Evolutionary conservation across 306 rosid genomes (phyloP).

Genomic region (Medicago arabica): DNA sequence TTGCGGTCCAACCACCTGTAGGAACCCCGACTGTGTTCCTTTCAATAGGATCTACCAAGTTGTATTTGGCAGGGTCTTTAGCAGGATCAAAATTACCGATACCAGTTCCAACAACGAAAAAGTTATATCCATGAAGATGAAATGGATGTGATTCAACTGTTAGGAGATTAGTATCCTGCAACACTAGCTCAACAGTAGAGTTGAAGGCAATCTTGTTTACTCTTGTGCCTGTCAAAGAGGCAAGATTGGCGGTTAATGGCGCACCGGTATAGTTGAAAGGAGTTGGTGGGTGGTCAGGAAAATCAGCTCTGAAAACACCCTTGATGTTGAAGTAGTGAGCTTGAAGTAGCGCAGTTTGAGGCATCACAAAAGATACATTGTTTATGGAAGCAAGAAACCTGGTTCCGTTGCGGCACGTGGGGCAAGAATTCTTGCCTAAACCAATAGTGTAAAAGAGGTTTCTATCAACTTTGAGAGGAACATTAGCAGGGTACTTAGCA

Average conservation of each 20-base stretch:
- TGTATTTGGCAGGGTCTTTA: constrained; percentile 45
- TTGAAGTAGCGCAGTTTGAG: constrained; percentile 74
- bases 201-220: constrained; percentile 68
- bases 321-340: constrained; percentile 72
- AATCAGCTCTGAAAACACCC: constrained; percentile 75
- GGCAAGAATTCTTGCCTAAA: constrained; percentile 66
- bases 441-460: constrained; percentile 74
- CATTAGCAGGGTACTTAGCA: constrained; percentile 68
- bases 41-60: constrained; percentile 80
- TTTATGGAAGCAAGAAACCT: constrained; percentile 73
- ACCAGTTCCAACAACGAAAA: constrained; percentile 73
- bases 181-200: constrained; percentile 72
- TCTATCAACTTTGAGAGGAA: constrained; percentile 75
- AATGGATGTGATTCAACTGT: constrained; percentile 81
- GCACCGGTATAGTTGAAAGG: constrained; percentile 75
- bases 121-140: constrained; percentile 64
- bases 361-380: constrained; percentile 81
- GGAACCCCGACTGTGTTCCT: constrained; percentile 87
- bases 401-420: constrained; percentile 70
- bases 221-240: constrained; percentile 64
- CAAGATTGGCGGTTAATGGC: constrained; percentile 66
- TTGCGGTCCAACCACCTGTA: constrained; percentile 82
- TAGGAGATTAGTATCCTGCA: constrained; percentile 76
- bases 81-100: constrained; percentile 72
- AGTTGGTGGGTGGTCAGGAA: constrained; percentile 65